Evolutionary conservation across 2,329 filamentous ascomycete species (phyloP).

Genomic region (Epichloe aotearoae): DNA sequence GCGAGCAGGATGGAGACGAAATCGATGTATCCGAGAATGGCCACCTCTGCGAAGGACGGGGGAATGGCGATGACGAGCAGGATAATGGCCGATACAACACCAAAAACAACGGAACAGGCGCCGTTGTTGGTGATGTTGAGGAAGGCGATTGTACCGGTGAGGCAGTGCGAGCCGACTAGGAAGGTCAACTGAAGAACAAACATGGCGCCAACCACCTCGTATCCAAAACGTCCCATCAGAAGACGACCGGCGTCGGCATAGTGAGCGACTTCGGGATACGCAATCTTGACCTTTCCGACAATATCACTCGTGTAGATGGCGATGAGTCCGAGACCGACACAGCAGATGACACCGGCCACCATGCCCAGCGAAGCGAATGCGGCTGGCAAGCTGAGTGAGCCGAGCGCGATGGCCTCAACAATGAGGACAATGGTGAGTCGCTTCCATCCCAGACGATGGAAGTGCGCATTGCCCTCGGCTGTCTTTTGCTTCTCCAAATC

Average conservation of each 20-base stretch:
- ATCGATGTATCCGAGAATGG: constrained; percentile 36
- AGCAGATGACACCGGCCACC: constrained; percentile 33
- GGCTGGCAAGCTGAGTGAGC: constrained; percentile 34
- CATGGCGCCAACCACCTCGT: constrained; percentile 47
- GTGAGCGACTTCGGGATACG: constrained; percentile 43
- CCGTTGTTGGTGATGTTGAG: constrained; percentile 48
- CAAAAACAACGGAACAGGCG: constrained; percentile 31
- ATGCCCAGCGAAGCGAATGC: constrained; percentile 42
- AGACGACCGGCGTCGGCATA: constrained; percentile 56
- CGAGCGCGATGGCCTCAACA: constrained; percentile 43
- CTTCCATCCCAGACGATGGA: constrained; percentile 43
- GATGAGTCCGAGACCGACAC: constrained; percentile 28
- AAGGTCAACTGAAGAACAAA: constrained; percentile 54
- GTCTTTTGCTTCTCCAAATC: constrained; percentile 35
- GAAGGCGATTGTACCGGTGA: constrained; percentile 58
- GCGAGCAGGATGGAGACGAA: constrained; percentile 51
- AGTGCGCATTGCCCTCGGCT: constrained; percentile 32
- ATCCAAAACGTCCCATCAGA: constrained; percentile 45
- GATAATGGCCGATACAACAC: constrained; percentile 31
- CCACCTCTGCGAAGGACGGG: constrained; percentile 36
- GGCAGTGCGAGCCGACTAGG: constrained; percentile 56
- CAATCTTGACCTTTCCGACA: constrained; percentile 35
- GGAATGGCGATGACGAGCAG: constrained; percentile 32
- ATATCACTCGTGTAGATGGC: constrained; percentile 36
- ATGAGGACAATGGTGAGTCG: constrained; percentile 41